These are phyloP conservation scores for Alternaria triticina DNA, from an alignment of 2,329 filamentous ascomycete genomes.

Conservation along the genomic window DNA sequence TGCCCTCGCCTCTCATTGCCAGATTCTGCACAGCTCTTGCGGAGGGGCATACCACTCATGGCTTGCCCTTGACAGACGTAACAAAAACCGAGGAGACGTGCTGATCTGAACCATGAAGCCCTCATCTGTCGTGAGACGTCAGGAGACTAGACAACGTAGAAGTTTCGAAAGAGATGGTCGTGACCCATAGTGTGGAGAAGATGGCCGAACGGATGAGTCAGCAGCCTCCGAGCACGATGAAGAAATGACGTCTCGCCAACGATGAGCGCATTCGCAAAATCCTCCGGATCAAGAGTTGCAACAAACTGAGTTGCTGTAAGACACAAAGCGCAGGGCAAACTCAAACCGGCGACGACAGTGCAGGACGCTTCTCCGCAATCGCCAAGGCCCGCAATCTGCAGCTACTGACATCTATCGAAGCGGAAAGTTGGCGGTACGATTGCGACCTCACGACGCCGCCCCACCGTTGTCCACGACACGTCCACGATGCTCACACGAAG, in stretches of 20 bases:
- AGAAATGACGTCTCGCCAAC: conserved; percentile 6
- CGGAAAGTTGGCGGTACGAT: conserved; percentile 9
- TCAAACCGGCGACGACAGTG: not conserved
- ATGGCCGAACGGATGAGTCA: conserved; percentile 1
- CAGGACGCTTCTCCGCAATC: conserved; percentile 1
- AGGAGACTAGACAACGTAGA: not conserved
- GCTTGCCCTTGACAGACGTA: not conserved
- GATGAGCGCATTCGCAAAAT: not conserved
- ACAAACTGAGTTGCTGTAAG: not conserved
- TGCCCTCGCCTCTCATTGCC: not conserved
- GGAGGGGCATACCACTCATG: not conserved
- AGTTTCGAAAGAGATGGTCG: not conserved
- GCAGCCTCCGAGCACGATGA: not conserved
- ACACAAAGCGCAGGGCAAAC: not conserved
- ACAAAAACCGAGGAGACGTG: not conserved
- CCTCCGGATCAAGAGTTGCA: not conserved
- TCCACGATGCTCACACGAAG: conserved; percentile 40
- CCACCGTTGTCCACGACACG: not conserved
- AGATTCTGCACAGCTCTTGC: not conserved
- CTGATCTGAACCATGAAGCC: not conserved
- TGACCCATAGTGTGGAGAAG: not conserved
- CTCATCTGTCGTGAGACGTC: not conserved
- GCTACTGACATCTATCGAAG: conserved; percentile 5
- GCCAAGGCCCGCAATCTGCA: conserved; percentile 10
- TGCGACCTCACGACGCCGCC: conserved; percentile 5